Conservation (phyloP, 306 rosid species). For the Clitoria ternatea region DNA sequence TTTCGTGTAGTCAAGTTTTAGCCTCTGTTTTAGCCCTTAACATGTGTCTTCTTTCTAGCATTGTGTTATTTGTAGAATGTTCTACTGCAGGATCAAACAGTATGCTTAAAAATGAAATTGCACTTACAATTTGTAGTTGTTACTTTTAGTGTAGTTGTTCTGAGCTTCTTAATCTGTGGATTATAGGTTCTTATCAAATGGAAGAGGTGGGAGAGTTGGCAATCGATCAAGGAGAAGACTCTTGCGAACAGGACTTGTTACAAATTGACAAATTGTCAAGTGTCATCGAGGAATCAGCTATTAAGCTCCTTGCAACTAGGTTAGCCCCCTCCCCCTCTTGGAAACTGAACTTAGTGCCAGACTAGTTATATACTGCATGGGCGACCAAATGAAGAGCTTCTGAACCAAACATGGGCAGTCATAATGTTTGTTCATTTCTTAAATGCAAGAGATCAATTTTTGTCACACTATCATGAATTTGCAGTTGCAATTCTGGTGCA, state of each 20-base stretch:
- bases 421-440: not conserved
- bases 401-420: not conserved
- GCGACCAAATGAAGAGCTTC: not conserved
- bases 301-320: conserved; percentile 71
- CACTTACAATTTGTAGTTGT: not conserved
- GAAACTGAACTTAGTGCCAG: not conserved
- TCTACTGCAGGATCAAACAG: conserved; percentile 3
- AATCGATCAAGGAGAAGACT: conserved; percentile 25
- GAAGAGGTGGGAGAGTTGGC: conserved; percentile 51
- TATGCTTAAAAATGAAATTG: conserved; percentile 9
- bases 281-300: conserved; percentile 61
- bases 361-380: not conserved
- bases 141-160: conserved; percentile 20
- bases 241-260: conserved; percentile 30
- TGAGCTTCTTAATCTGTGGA: conserved; percentile 14
- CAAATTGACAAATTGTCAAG: conserved; percentile 30
- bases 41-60: not conserved
- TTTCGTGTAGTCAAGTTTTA: not conserved
- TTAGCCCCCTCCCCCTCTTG: not conserved
- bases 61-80: not conserved
- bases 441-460: conserved; percentile 5
- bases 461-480: not conserved
- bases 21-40: not conserved
- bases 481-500: no score
- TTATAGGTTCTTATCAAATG: conserved; percentile 32